A percentile compares a stretch with the other conserved stretches of the same genome.
These are phyloP conservation scores for Mycena pura DNA, from an alignment of 768 basidiomycete species.

Conservation along the genomic window DNA sequence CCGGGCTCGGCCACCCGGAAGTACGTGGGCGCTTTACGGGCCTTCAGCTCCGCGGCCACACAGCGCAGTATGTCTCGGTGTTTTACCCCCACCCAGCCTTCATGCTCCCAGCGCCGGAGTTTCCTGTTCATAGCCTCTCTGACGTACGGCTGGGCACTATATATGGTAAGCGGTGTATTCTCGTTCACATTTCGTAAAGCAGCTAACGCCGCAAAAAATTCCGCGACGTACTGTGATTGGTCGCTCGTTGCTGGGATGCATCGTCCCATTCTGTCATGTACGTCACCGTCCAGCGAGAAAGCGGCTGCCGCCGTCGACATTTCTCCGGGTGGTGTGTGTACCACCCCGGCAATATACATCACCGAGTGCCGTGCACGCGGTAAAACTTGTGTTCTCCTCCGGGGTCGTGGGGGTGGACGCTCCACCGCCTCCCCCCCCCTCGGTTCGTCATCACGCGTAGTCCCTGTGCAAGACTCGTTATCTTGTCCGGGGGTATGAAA, in stretches of 20 bases:
- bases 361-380: not conserved
- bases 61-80: not conserved
- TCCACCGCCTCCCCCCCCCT: not conserved
- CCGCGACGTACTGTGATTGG: not conserved
- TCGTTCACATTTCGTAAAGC: not conserved
- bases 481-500: not conserved
- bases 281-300: not conserved
- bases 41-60: not conserved
- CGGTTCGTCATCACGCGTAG: not conserved
- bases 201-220: not conserved
- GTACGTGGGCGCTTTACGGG: not conserved
- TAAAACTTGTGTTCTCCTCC: not conserved
- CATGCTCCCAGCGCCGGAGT: no score
- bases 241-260: not conserved
- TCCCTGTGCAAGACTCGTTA: not conserved
- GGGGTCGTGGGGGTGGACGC: not conserved
- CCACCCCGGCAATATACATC: not conserved
- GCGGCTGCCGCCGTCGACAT: not conserved
- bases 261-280: not conserved
- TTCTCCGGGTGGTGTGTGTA: not conserved
- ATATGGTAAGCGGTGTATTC: not conserved
- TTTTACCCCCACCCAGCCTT: not conserved
- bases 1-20: no score
- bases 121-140: no score
- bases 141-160: no score